phyloP scores from a whole-genome alignment of 1,284 basidiomycete genomes.

The Papiliotrema laurentii region DNA sequence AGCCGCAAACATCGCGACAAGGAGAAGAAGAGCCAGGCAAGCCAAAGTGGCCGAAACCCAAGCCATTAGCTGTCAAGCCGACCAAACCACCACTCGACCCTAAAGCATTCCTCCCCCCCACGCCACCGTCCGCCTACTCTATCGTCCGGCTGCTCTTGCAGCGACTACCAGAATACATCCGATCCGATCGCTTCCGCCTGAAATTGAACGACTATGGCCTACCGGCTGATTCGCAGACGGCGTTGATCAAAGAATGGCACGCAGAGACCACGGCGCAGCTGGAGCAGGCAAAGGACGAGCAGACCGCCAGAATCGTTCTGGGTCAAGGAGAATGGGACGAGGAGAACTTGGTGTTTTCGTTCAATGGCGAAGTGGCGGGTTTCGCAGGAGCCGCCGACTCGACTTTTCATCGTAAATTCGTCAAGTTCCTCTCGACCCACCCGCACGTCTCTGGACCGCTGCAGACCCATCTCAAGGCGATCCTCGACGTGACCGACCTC shows the following conservation, averaged over 20 bases:
- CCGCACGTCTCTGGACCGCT: slow-evolving; percentile 5
- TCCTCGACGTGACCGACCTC: slow-evolving; percentile 45
- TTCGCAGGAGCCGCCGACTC: slow-evolving; percentile 26
- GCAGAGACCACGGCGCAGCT: slow-evolving; percentile 3
- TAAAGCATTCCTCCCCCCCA: slow-evolving; percentile 12
- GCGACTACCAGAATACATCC: slow-evolving; percentile 27
- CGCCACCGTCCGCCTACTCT: slow-evolving; percentile 9
- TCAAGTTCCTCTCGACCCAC: not conserved
- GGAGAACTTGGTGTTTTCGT: slow-evolving; percentile 14
- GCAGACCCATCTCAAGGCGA: slow-evolving; percentile 28
- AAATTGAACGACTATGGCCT: slow-evolving; percentile 29
- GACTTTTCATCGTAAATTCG: slow-evolving; percentile 2
- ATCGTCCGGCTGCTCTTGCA: slow-evolving; percentile 14
- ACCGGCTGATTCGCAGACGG: not conserved
- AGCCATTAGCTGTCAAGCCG: not conserved
- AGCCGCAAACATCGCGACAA: no score
- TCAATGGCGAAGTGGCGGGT: slow-evolving; percentile 12
- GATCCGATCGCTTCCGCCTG: slow-evolving; percentile 17
- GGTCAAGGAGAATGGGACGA: slow-evolving; percentile 23
- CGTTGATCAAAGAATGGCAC: slow-evolving; percentile 10
- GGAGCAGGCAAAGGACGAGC: slow-evolving; percentile 1
- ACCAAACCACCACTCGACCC: slow-evolving; percentile 4
- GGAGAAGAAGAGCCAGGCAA: not conserved
- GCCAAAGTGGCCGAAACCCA: not conserved
- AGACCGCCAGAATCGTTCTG: slow-evolving; percentile 10